These are phyloP conservation scores for Amphirosellinia nigrospora DNA, from an alignment of 495 filamentous ascomycete species.

Conservation along the genomic window DNA sequence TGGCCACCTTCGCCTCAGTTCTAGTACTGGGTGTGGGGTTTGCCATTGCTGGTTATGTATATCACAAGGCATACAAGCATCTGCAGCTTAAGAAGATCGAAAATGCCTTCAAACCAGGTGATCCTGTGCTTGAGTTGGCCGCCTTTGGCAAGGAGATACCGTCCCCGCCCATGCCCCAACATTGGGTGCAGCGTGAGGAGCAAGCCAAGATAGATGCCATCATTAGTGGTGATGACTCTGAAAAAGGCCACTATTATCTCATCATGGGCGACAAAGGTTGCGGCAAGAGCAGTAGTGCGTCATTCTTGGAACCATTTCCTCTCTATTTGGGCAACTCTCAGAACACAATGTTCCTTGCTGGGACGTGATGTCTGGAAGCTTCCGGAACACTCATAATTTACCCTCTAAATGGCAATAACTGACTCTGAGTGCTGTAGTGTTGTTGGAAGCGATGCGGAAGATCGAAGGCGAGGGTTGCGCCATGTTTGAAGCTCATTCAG, in stretches of 20 bases:
- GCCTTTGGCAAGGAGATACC: conserved; percentile 67
- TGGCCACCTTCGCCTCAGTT: conserved; percentile 87
- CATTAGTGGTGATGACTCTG: conserved; percentile 70
- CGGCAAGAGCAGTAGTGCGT: conserved; percentile 92
- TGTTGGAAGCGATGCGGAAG: conserved; percentile 91
- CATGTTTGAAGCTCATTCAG: conserved; percentile 95
- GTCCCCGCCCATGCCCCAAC: conserved; percentile 57
- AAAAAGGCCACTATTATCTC: conserved; percentile 83
- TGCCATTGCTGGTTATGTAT: conserved; percentile 79
- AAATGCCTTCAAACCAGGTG: conserved; percentile 89
- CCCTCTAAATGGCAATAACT: no score
- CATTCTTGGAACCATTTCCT: no score
- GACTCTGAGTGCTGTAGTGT: no score
- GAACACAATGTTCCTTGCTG: no score
- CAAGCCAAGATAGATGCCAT: conserved; percentile 80
- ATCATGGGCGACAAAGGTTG: conserved; percentile 97
- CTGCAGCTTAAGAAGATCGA: conserved; percentile 88
- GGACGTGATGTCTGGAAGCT: no score
- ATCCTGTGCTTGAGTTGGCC: conserved; percentile 88
- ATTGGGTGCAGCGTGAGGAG: conserved; percentile 84
- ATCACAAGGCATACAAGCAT: conserved; percentile 90
- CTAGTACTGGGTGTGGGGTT: conserved; percentile 73
- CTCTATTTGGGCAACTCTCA: no score
- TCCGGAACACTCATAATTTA: no score
- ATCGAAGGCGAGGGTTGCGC: conserved; percentile 83